phyloP scores from a whole-genome alignment of 1,139 yeast species.

The Eremothecium coryli region DNA sequence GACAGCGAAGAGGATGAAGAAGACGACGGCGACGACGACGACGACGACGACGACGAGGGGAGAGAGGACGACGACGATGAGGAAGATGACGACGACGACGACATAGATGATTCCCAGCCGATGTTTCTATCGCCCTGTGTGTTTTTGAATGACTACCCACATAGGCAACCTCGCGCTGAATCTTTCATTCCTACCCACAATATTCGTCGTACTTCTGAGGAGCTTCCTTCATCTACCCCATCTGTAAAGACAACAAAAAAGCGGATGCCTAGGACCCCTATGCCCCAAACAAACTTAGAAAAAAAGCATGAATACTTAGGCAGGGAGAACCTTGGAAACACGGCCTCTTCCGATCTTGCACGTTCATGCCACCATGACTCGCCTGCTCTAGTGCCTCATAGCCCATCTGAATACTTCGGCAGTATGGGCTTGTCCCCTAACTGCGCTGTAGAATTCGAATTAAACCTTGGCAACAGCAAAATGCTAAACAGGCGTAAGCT shows the following conservation, averaged over 20 bases:
- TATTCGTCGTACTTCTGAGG: background rate
- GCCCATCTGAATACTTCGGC: background rate
- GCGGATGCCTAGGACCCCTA: constrained; percentile 16
- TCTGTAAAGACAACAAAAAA: background rate
- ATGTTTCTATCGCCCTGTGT: constrained; percentile 10
- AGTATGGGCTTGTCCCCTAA: constrained; percentile 1
- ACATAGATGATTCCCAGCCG: constrained; percentile 5
- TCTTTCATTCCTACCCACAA: constrained; percentile 2
- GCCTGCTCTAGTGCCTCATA: background rate
- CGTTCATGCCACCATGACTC: background rate
- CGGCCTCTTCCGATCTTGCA: background rate
- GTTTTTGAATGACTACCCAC: constrained; percentile 8
- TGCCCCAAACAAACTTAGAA: constrained; percentile 8
- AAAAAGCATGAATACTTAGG: too few relatives aligned
- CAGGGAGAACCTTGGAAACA: background rate
- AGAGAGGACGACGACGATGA: constrained; percentile 9
- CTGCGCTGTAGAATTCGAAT: constrained; percentile 34
- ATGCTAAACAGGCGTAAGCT: constrained; percentile 46
- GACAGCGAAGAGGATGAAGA: constrained; percentile 13
- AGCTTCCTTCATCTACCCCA: background rate
- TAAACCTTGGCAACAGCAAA: constrained; percentile 51
- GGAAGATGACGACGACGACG: constrained; percentile 15
- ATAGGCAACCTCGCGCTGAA: constrained; percentile 8
- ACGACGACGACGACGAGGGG: constrained; percentile 12
- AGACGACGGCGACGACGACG: constrained; percentile 11